These are phyloP conservation scores for Cercis canadensis DNA, from an alignment of 306 rosid genomes.

Conservation along the genomic window DNA sequence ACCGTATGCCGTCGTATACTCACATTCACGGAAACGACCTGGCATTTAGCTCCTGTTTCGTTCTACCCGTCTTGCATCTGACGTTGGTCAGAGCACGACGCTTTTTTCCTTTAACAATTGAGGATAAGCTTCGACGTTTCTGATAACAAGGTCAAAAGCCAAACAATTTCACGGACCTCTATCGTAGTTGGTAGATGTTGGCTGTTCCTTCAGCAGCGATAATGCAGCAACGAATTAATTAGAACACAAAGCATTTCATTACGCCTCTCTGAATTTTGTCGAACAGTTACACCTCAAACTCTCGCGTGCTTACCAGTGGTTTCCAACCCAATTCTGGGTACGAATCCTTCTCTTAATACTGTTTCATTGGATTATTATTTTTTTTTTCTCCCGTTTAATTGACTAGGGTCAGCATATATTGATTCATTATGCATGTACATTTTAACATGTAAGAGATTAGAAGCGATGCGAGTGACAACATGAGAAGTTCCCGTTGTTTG, in stretches of 20 bases:
- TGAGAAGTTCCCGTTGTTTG: conserved; percentile 2
- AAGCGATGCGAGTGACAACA: background rate
- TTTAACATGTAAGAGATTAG: background rate
- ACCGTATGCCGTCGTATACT: too few species aligned
- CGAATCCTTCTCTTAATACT: background rate
- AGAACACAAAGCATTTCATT: conserved; percentile 28
- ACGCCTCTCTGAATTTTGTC: conserved; percentile 19
- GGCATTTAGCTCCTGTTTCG: too few species aligned
- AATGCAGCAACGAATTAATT: conserved; percentile 32
- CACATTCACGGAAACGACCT: too few species aligned
- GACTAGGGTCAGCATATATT: background rate
- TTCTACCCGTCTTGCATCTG: too few species aligned
- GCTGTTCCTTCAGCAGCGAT: background rate
- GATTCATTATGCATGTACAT: background rate
- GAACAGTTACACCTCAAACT: background rate
- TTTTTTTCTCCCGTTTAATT: conserved; percentile 1
- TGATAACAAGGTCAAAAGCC: conserved; percentile 14
- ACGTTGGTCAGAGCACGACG: too few species aligned
- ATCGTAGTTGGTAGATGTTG: background rate
- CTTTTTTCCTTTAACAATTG: too few species aligned
- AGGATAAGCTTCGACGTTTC: background rate
- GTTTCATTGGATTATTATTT: background rate
- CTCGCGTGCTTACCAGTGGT: conserved; percentile 8
- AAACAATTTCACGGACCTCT: background rate
- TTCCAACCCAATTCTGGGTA: conserved; percentile 49